Evolutionary conservation across 495 filamentous ascomycete genomes (phyloP), one percentile per base, ranked within the genome.

Genomic region (Penicillium canariense): DNA sequence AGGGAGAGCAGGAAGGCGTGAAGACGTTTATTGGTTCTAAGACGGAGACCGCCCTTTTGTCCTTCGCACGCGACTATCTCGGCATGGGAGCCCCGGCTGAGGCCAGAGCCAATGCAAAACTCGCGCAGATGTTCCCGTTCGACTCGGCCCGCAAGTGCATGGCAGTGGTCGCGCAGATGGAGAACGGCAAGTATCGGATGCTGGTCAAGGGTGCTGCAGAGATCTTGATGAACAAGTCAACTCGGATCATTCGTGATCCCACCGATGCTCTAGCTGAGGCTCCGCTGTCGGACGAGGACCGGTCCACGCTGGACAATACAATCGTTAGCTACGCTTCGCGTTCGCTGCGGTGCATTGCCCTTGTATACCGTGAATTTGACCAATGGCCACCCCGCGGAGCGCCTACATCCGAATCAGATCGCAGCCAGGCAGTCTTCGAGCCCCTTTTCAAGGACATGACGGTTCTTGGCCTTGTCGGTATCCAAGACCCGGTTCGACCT

Each of bases 151-250:
- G 90, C 52, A 96, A 95, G 68, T 95, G 90, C 65, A 96, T 96
- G 90, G 90, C 90, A 4, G 77, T 85, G 15, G 87, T 92, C n/a
- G 66, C 86, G 12, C 83, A 84, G 60, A 68, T 88, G 20, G 68
- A 77, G 11, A 82, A 87, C 52, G 86, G 85, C 40, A 80, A 76
- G 54, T 88, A 82, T 58, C 80, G 90, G 15, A 83, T 96, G 63
- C 81, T 85, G 54, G 83, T 96, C 64, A 96, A 96, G 70, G 90
- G 90, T 35, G 90, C 90, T n/a, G 91, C 90, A 0, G 90, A 96
- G 61, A 91, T 96, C 52, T 71, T 97, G 60, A 77, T 94, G 22
- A 73, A 71, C 22, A 86, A 87, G 61, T 91, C 89, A 58, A 82
- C 85, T 1, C 78, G 78, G 27, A 85, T 91, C 43, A 71, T 95